Conservation (phyloP, 2,329 filamentous ascomycete species). For the Cadophora malorum region DNA sequence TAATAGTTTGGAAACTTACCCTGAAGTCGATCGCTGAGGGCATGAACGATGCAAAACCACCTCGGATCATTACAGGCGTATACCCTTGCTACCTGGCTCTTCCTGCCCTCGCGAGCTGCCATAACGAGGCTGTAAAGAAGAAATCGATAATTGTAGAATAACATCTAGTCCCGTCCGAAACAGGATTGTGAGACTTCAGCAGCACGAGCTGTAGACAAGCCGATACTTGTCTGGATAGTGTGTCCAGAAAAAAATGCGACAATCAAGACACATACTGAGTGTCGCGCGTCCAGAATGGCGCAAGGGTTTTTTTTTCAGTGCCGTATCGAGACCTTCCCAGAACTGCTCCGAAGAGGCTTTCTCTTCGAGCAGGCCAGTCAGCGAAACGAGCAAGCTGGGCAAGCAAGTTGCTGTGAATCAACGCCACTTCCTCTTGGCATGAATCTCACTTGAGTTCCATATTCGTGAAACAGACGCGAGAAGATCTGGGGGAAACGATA, state of each 20-base stretch:
- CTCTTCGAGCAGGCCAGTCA: no score
- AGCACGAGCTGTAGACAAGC: no score
- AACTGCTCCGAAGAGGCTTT: not conserved
- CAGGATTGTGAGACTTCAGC: no score
- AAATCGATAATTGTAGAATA: not conserved
- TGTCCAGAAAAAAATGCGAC: not conserved
- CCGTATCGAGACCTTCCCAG: not conserved
- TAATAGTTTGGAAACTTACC: no score
- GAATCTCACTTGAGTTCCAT: constrained; percentile 1
- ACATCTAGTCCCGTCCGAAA: not conserved
- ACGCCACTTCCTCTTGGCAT: not conserved
- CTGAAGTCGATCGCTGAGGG: no score
- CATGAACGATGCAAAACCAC: no score
- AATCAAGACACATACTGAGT: no score
- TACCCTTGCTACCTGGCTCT: no score
- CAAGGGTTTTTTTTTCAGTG: no score
- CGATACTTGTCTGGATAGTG: not conserved
- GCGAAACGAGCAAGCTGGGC: not conserved
- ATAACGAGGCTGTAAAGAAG: not conserved
- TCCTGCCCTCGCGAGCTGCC: no score
- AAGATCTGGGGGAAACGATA: constrained; percentile 8
- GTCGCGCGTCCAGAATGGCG: no score
- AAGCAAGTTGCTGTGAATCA: not conserved
- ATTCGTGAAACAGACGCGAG: constrained; percentile 13
- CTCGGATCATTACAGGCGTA: no score